These are phyloP conservation scores for Taiwanofungus camphoratus DNA, from an alignment of 1,284 basidiomycete genomes.

Conservation along the genomic window DNA sequence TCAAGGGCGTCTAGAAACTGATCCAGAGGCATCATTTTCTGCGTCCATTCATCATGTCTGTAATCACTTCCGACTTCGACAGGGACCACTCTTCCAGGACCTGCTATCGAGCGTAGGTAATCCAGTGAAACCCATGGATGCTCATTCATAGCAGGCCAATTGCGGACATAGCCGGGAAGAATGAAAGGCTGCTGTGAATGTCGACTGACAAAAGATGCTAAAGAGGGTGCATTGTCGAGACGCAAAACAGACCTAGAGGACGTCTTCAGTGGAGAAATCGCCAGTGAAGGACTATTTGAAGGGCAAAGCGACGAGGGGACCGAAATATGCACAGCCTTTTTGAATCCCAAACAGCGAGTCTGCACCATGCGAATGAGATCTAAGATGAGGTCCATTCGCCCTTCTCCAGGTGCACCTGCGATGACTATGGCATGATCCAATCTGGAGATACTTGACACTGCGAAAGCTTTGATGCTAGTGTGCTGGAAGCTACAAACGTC, in stretches of 20 bases:
- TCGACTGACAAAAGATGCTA: conserved; percentile 39
- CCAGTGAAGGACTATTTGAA: conserved; percentile 14
- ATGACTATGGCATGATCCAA: conserved; percentile 83
- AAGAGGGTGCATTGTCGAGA: conserved; percentile 44
- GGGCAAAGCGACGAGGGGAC: not conserved
- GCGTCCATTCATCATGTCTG: conserved; percentile 76
- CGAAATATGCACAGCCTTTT: not conserved
- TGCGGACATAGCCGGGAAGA: conserved; percentile 50
- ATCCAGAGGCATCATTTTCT: conserved; percentile 76
- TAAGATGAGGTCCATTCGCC: conserved; percentile 55
- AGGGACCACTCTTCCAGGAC: conserved; percentile 81
- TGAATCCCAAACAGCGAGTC: conserved; percentile 8
- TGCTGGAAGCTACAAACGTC: conserved; percentile 28
- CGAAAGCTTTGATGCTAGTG: conserved; percentile 21
- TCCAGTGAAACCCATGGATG: conserved; percentile 62
- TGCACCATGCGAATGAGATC: conserved; percentile 52
- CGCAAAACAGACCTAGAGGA: conserved; percentile 28
- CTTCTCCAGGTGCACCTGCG: conserved; percentile 69
- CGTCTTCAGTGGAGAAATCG: conserved; percentile 9
- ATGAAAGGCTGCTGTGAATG: conserved; percentile 63
- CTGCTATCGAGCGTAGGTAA: conserved; percentile 66
- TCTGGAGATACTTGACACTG: conserved; percentile 39
- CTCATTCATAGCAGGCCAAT: conserved; percentile 69
- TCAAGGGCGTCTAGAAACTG: conserved; percentile 57
- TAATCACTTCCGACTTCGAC: conserved; percentile 90